These are phyloP conservation scores for Capsicum rhomboideum DNA, from an alignment of 257 asterid species.

Conservation along the genomic window DNA sequence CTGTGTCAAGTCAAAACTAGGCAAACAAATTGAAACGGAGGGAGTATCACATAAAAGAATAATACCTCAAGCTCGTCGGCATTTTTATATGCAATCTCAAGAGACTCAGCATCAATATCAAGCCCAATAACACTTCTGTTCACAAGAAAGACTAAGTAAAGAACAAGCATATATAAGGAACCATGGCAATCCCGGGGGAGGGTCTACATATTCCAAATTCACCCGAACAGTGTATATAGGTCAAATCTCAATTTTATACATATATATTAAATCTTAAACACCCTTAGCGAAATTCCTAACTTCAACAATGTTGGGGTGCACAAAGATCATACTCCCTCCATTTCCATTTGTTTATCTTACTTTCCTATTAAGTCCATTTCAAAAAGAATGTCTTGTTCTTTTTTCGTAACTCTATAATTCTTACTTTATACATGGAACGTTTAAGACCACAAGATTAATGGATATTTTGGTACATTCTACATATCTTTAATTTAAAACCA, in stretches of 20 bases:
- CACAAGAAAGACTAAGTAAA: conserved; percentile 5
- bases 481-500: too few relatives aligned
- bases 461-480: too few relatives aligned
- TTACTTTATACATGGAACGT: too few relatives aligned
- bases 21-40: too few relatives aligned
- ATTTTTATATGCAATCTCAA: conserved; percentile 76
- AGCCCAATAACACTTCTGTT: conserved; percentile 67
- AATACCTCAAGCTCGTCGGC: conserved; percentile 79
- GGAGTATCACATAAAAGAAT: neutral
- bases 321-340: neutral
- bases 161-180: neutral
- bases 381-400: too few relatives aligned
- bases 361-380: too few relatives aligned
- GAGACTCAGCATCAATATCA: conserved; percentile 76
- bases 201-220: neutral
- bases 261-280: neutral
- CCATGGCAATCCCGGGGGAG: neutral
- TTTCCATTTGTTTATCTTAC: too few relatives aligned
- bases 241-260: neutral
- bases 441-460: too few relatives aligned
- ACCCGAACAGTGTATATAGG: neutral
- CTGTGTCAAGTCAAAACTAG: too few relatives aligned
- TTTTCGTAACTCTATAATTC: too few relatives aligned
- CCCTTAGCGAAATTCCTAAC: neutral
- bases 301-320: neutral